A percentile compares a stretch with the other conserved stretches of the same genome.
Conservation (phyloP, 1,139 yeast species). For the Schizosaccharomyces versatilis region DNA sequence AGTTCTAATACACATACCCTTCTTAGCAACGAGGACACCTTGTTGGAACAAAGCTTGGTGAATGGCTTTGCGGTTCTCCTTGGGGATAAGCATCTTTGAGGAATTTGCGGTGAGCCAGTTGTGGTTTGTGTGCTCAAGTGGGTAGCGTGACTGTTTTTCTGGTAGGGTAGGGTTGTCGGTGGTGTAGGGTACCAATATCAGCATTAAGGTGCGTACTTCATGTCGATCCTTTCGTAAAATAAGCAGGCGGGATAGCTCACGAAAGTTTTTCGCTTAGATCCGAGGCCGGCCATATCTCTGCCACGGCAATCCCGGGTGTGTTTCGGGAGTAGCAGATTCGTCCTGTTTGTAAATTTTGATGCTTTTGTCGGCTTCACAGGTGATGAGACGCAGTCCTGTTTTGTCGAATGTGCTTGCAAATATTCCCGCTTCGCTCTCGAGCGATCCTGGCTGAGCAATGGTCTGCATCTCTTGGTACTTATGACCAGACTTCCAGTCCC, state of each 20-base stretch:
- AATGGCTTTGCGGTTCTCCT: conserved; percentile 11
- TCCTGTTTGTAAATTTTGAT: conserved; percentile 62
- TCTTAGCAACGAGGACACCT: conserved; percentile 11
- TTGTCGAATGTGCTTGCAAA: conserved; percentile 54
- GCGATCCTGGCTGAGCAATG: conserved; percentile 43
- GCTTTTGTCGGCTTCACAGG: conserved; percentile 80
- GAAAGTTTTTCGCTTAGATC: too few relatives aligned
- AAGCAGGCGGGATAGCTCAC: too few relatives aligned
- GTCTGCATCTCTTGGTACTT: conserved; percentile 35
- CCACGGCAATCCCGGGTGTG: background rate
- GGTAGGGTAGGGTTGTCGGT: background rate
- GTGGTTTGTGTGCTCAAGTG: background rate
- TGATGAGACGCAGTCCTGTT: conserved; percentile 58
- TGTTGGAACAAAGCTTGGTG: conserved; percentile 10
- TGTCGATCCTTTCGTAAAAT: too few relatives aligned
- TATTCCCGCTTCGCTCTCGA: conserved; percentile 45
- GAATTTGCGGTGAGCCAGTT: background rate
- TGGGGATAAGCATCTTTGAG: conserved; percentile 8
- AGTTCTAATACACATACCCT: background rate
- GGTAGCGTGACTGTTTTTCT: background rate
- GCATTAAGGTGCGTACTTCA: too few relatives aligned
- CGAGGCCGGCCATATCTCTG: too few relatives aligned
- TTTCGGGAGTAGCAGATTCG: conserved; percentile 19
- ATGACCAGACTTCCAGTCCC: conserved; percentile 54
- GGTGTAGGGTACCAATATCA: background rate